Evolutionary conservation across 768 basidiomycete genomes (phyloP).

Genomic region (Suillus spraguei): DNA sequence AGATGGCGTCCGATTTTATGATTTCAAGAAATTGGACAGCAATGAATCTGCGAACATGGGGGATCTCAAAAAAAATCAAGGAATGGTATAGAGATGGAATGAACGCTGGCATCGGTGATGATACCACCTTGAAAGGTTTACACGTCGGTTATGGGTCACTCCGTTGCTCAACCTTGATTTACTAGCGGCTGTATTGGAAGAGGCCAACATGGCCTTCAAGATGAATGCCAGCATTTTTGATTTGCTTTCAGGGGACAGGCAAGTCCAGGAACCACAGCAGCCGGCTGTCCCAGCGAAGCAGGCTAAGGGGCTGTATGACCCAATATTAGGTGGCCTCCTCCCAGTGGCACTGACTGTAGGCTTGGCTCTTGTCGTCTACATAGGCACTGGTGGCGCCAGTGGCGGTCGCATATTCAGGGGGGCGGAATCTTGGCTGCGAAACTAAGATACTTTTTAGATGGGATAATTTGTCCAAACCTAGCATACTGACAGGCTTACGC

Average conservation of each 20-base stretch:
- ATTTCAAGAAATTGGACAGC: slow-evolving; percentile 59
- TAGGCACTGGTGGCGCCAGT: neutral
- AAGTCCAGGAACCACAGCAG: neutral
- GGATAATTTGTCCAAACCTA: neutral
- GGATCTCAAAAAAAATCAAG: slow-evolving; percentile 74
- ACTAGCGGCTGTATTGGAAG: slow-evolving; percentile 47
- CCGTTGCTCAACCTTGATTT: neutral
- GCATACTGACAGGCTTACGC: neutral
- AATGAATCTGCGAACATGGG: slow-evolving; percentile 49
- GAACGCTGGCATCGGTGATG: slow-evolving; percentile 38
- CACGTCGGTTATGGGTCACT: too few species aligned
- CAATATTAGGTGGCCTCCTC: neutral
- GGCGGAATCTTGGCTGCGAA: neutral
- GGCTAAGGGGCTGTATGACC: neutral
- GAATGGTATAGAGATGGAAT: slow-evolving; percentile 52
- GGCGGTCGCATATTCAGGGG: slow-evolving; percentile 1
- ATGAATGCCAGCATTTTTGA: slow-evolving; percentile 51
- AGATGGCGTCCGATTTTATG: slow-evolving; percentile 66
- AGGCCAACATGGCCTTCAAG: slow-evolving; percentile 51
- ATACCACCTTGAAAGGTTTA: slow-evolving; percentile 33
- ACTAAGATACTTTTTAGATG: neutral
- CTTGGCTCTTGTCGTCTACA: neutral
- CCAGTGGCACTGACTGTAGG: slow-evolving; percentile 4
- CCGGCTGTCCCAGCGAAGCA: neutral
- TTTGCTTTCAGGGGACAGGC: slow-evolving; percentile 24